Evolutionary conservation across 1,139 yeast genomes (phyloP).

Genomic region (Sugiyamaella neomexicana): DNA sequence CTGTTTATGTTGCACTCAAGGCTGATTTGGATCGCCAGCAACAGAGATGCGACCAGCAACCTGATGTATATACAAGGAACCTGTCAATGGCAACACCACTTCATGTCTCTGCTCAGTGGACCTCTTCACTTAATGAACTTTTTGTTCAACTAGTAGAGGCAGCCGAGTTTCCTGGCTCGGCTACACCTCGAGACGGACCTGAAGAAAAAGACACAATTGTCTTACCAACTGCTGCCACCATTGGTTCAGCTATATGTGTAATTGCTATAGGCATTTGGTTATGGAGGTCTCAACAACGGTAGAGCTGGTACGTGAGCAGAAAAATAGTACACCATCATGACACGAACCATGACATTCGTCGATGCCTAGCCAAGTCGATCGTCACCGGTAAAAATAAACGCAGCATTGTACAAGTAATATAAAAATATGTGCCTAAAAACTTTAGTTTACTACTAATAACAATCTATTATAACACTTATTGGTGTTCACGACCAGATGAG

Average conservation of each 20-base stretch:
- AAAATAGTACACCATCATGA: not conserved
- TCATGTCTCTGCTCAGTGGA: conserved; percentile 89
- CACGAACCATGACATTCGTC: too few relatives aligned
- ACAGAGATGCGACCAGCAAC: conserved; percentile 81
- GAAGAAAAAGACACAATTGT: conserved; percentile 55
- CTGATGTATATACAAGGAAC: conserved; percentile 78
- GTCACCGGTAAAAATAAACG: not conserved
- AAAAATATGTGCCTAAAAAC: too few relatives aligned
- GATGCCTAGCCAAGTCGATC: not conserved
- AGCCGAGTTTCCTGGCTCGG: conserved; percentile 71
- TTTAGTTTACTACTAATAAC: not conserved
- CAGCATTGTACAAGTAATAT: too few relatives aligned
- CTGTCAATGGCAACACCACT: conserved; percentile 71
- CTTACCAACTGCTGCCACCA: conserved; percentile 43
- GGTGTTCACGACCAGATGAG: not conserved
- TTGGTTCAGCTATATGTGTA: conserved; percentile 20
- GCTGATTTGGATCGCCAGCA: conserved; percentile 96
- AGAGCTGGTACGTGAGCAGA: not conserved
- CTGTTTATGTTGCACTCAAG: conserved; percentile 85
- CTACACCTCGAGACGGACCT: conserved; percentile 79
- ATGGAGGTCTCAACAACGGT: conserved; percentile 17
- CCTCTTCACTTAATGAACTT: conserved; percentile 78
- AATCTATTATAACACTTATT: not conserved
- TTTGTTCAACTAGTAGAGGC: conserved; percentile 88
- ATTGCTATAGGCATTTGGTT: conserved; percentile 24